A percentile compares a stretch with the other conserved stretches of the same genome.
Conservation (phyloP, 441 rosid species). For the Daphne laureola region DNA sequence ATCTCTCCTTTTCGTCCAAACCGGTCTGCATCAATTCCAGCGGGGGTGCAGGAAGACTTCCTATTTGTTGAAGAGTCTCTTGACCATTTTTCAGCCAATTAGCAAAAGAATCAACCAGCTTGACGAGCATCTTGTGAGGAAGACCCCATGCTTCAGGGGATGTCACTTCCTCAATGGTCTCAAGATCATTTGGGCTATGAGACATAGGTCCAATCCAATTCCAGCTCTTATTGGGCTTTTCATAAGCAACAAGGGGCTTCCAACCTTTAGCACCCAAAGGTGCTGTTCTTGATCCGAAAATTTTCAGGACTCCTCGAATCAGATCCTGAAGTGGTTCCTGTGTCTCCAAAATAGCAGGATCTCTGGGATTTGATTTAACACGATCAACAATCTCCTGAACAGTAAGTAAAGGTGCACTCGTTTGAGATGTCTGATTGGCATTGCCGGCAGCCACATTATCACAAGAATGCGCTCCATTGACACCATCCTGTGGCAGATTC, state of each 20-base stretch:
- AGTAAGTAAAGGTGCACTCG: slow-evolving; percentile 58
- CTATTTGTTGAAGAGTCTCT: slow-evolving; percentile 92
- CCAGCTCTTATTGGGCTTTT: slow-evolving; percentile 83
- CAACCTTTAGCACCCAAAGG: slow-evolving; percentile 97
- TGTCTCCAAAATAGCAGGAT: slow-evolving; percentile 87
- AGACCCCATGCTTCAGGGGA: slow-evolving; percentile 97
- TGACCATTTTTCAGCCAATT: slow-evolving; percentile 96
- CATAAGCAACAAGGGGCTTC: slow-evolving; percentile 82
- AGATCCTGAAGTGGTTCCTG: slow-evolving; percentile 97
- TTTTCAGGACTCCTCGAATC: slow-evolving; percentile 88
- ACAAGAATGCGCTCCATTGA: slow-evolving; percentile 34
- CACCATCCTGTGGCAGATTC: slow-evolving; percentile 36
- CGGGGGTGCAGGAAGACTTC: slow-evolving; percentile 98
- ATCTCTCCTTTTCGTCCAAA: slow-evolving; percentile 95
- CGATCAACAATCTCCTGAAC: slow-evolving; percentile 89
- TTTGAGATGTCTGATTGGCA: slow-evolving; percentile 32
- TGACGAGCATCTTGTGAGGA: slow-evolving; percentile 91
- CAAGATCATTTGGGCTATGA: slow-evolving; percentile 49
- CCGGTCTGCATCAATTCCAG: slow-evolving; percentile 70
- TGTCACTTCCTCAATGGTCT: slow-evolving; percentile 75
- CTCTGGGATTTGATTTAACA: slow-evolving; percentile 86
- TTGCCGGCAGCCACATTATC: slow-evolving; percentile 38
- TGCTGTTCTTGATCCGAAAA: slow-evolving; percentile 87
- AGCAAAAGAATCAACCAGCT: slow-evolving; percentile 95
- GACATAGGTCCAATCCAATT: slow-evolving; percentile 84